Evolutionary conservation across 2,329 filamentous ascomycete genomes (phyloP).

Genomic region (Phialophora verrucosa): DNA sequence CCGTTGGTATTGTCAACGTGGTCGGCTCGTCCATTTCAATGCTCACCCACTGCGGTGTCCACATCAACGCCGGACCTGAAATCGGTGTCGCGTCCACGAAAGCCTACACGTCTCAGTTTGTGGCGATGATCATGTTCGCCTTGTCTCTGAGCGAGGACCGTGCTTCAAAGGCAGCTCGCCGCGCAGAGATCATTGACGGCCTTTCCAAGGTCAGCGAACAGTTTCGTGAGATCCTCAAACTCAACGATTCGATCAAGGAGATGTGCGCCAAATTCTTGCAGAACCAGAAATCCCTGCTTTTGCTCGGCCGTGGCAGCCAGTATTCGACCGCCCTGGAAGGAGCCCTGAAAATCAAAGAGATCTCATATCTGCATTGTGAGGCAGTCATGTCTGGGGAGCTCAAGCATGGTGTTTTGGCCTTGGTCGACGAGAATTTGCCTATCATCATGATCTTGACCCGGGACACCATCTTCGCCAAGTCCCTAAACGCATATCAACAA

Average conservation of each 20-base stretch:
- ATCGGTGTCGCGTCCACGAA: conserved; percentile 99
- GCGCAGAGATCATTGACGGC: conserved; percentile 95
- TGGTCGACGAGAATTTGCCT: conserved; percentile 97
- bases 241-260: conserved; percentile 92
- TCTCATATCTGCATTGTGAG: conserved; percentile 98
- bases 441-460: conserved; percentile 99
- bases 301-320: conserved; percentile 93
- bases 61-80: conserved; percentile 98
- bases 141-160: conserved; percentile 95
- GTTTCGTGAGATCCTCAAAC: conserved; percentile 88
- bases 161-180: conserved; percentile 87
- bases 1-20: conserved; percentile 97
- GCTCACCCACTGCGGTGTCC: conserved; percentile 98
- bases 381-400: conserved; percentile 99
- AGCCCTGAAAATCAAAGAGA: conserved; percentile 99
- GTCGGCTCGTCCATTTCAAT: conserved; percentile 98
- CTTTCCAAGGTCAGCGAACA: conserved; percentile 85
- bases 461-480: conserved; percentile 96
- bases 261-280: conserved; percentile 92
- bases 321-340: conserved; percentile 96
- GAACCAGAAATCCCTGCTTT: conserved; percentile 92
- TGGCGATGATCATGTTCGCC: conserved; percentile 99
- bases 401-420: conserved; percentile 96
- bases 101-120: conserved; percentile 98
- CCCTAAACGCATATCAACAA: conserved; percentile 99